Base-by-base conservation (phyloP, 179 eudicot species). In the Heliamphora pulchella region DNA sequence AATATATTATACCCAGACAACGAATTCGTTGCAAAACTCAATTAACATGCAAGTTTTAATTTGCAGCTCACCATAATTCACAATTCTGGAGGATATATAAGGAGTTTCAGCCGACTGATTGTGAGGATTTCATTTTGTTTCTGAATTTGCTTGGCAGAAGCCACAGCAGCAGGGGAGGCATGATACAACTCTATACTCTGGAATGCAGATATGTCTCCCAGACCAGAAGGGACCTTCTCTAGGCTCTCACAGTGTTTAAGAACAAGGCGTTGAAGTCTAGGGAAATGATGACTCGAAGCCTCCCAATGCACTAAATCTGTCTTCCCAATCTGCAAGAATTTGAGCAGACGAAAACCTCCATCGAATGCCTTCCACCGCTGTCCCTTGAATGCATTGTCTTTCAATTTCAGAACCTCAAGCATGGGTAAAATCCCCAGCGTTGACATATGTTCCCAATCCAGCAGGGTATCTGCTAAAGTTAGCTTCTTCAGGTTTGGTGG, bases 401-500 rank as follows among this genome's bases (percentile, higher is more conserved):
- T 73, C 44, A 74, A 44, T 46, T 82, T 82, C 11, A 67, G 43
- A 67, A 50, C 84, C 59, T 82, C 84, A 18, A 82, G 79, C n/a
- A 79, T 65, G 20, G 81, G 84, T 5, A 55, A 51, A 46, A 66
- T 66, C 8, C 74, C 81, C 47, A 82, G 81, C 22, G 66, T 73
- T 53, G 84, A 73, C 78, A 82, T 82, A 51, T 82, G 72, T n/a
- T 41, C 47, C 84, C 84, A 82, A 46, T 64, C 81, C 66, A 82
- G 47, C 18, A 78, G 55, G 77, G 81, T 71, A 53, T 78, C 81
- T 9, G 84, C 75, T 64, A 82, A 78, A 71, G 84, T 82, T 51
- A 82, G 57, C 74, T 82, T 82, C 78, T 72, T 82, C 81, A 82
- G 20, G 69, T 78, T 79, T 53, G 81, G 78, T 18, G 84, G 84